A percentile compares a stretch with the other conserved stretches of the same genome.
phyloP scores from a whole-genome alignment of 2,329 filamentous ascomycete genomes.

The Aureobasidium zeae region DNA sequence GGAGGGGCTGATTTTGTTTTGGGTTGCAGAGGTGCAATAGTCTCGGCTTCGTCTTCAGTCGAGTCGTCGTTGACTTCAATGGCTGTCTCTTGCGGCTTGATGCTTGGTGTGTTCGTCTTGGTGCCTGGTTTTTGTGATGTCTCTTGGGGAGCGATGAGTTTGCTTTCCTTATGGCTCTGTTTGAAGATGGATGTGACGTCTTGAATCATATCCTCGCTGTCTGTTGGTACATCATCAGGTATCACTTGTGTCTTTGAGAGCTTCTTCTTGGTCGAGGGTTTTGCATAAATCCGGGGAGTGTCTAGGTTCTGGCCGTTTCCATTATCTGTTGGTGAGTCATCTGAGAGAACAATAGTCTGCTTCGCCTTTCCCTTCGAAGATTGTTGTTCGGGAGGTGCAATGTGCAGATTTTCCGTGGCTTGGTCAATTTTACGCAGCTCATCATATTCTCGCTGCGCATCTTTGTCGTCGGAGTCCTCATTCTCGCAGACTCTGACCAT shows the following conservation, averaged over 20 bases:
- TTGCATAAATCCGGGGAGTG: not conserved
- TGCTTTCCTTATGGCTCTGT: not conserved
- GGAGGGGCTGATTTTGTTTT: not conserved
- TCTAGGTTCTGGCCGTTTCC: conserved; percentile 4
- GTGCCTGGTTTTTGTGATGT: not conserved
- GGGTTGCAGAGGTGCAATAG: not conserved
- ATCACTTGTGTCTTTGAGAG: not conserved
- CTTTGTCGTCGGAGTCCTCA: conserved; percentile 44
- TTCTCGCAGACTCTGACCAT: conserved; percentile 67
- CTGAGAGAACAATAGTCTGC: not conserved
- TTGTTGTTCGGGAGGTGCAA: not conserved
- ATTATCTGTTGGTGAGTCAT: not conserved
- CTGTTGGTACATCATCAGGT: conserved; percentile 5
- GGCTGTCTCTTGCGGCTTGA: not conserved
- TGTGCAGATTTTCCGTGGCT: not conserved
- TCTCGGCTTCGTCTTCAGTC: conserved; percentile 17
- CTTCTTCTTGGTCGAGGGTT: not conserved
- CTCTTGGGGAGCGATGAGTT: not conserved
- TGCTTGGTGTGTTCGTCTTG: conserved; percentile 1
- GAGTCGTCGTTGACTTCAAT: conserved; percentile 15
- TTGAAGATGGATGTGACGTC: not conserved
- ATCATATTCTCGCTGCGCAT: conserved; percentile 54
- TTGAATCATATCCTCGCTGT: conserved; percentile 7
- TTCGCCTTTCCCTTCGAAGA: not conserved
- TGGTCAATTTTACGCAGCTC: conserved; percentile 50